These are phyloP conservation scores for Plasmodium coatneyi DNA, from an alignment of 169 alveolate species.

Conservation along the genomic window DNA sequence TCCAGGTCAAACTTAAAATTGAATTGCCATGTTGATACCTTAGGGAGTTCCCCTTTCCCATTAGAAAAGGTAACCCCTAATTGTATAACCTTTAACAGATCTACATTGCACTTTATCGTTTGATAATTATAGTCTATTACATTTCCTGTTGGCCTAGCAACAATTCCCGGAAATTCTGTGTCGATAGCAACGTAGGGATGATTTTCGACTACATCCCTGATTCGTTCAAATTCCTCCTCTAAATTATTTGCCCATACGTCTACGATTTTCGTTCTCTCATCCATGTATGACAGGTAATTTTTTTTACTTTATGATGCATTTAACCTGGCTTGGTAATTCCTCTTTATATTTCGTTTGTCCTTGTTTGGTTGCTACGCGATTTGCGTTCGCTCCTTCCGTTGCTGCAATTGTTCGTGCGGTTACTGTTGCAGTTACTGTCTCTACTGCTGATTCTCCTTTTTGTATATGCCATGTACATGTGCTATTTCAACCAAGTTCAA, in stretches of 20 bases:
- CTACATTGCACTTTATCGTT: slow-evolving; percentile 95
- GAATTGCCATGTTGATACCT: slow-evolving; percentile 96
- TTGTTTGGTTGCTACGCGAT: background rate
- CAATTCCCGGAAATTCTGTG: slow-evolving; percentile 95
- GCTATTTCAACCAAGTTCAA: background rate
- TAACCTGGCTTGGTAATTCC: background rate
- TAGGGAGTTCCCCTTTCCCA: slow-evolving; percentile 90
- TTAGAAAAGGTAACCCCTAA: slow-evolving; percentile 96
- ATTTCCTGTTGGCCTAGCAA: slow-evolving; percentile 92
- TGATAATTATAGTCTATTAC: slow-evolving; percentile 95
- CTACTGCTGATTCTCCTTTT: background rate
- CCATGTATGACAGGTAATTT: slow-evolving; percentile 78
- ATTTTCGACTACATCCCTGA: slow-evolving; percentile 91
- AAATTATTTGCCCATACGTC: slow-evolving; percentile 90
- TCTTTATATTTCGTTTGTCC: background rate
- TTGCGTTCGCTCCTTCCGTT: background rate
- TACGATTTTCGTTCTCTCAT: slow-evolving; percentile 87
- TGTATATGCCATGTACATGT: slow-evolving; percentile 11
- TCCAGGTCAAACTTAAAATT: slow-evolving; percentile 95
- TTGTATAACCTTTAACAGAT: slow-evolving; percentile 95
- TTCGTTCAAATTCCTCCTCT: slow-evolving; percentile 93
- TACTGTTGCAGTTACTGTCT: background rate
- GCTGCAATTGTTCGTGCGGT: background rate
- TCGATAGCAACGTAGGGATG: slow-evolving; percentile 93
- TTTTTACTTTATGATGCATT: slow-evolving; percentile 17